Base-by-base conservation (phyloP, 1,284 basidiomycete species). In the Vanrija humicola region DNA sequence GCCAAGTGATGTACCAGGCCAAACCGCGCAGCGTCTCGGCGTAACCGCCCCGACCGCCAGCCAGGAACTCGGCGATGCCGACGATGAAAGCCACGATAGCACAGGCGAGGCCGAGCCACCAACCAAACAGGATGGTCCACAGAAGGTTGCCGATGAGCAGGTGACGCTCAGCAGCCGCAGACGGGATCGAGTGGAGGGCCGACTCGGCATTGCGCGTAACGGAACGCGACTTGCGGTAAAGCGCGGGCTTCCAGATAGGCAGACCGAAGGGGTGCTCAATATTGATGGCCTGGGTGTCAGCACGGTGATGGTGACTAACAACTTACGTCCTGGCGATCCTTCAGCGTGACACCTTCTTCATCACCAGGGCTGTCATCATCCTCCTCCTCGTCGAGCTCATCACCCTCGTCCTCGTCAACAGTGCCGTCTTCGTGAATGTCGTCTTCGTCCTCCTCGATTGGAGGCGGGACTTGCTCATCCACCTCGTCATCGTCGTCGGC, bases 221-320 rank as follows among this genome's bases (percentile, higher is more conserved):
- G 2, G 94, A 93, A 46, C 96, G 87, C 26, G 89, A 90, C 76
- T 99, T 99, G 78, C 96, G 95, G 84, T 99, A 99, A 51, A 99
- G 78, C 0, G 96, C 96, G 14, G 96, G 96, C 77, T 99, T 99
- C 96, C 96, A 98, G 72, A 99, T 98, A 45, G 92, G 96, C 63
- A 99, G 82, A 81, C 96, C 96, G 76, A 99, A 98, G 7, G 96
- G 96, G 76, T 99, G 96, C 73, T 97, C 92, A 72, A 97, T 93
- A 78, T 98, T 98, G 76, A 98, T 96, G 65, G 82, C 82, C 79
- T 79, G 56, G 18, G 45, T 46, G 52, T 63, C 28, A 58, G 54
- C 28, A 19, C 18, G 38, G 25, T 46, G 15, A 18, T 16, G 48
- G 21, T 39, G 15, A 18, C 3, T 23, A 28, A 12, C 18, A 2